Base-by-base conservation (phyloP, 1,139 yeast genomes). In the Tardiomyces digboiensis region DNA sequence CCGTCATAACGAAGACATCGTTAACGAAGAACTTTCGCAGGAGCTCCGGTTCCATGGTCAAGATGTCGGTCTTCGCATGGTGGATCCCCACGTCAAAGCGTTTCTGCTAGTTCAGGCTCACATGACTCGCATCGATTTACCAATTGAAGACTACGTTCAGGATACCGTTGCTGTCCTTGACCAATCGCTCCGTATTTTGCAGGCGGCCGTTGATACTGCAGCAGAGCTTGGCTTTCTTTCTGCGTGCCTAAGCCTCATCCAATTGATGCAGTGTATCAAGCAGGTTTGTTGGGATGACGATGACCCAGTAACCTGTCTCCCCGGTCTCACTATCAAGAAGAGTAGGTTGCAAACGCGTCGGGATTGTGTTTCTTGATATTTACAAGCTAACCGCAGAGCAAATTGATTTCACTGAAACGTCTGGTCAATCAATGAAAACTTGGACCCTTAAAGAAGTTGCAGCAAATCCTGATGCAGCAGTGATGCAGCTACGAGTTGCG, bases 81-180 rank as follows among this genome's bases (percentile, higher is more conserved):
- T 95, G 83, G 96, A 91, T 62, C 97, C 98, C 2, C 97, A 91
- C 62, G 89, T 91, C 51, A 91, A 91, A 60, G 82, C 95, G 0
- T 91, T 77, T 58, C 70, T 91, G 52, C 71, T 91, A 48, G 61
- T 91, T 13, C 97, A 93, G 62, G 97, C 97, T 0, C 87, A 77
- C 57, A 76, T 93, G 75, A 75, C 83, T 47, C 71, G 95, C 46
- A 74, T 84, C 12, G 94, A 86, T 49, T 68, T 91, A 42, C 98
- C 98, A 1, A 86, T 93, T 58, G 93, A 95, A 1, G 99, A 91
- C 69, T 93, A 93, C 60, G 72, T 85, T 13, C 97, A 91, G 58
- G 99, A 91, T 64, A 88, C 96, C 0, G 78, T 88, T 19, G 82
- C 97, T 0, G 95, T 93, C 3, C 68, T 93, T 49, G 99, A 91